Conservation (phyloP, 1,139 yeast genomes). For the Geotrichum carabidarum region DNA sequence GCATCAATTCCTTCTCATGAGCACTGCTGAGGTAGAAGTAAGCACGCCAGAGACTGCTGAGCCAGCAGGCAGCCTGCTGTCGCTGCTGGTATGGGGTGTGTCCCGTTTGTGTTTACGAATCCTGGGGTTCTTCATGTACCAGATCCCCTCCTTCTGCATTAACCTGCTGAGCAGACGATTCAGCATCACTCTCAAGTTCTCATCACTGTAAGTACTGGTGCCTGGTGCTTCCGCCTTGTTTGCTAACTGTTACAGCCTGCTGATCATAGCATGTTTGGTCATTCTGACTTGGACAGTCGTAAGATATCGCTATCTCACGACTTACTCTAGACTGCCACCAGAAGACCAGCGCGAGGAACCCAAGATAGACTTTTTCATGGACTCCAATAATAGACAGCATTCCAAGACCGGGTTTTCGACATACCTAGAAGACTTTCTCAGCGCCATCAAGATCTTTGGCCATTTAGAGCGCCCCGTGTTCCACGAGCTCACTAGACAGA, state of each 20-base stretch:
- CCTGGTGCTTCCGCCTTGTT: neutral
- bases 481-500: constrained; percentile 84
- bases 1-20: neutral
- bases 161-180: constrained; percentile 24
- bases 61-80: neutral
- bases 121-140: constrained; percentile 19
- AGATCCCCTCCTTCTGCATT: constrained; percentile 11
- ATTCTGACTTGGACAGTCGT: constrained; percentile 40
- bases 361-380: constrained; percentile 42
- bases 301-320: constrained; percentile 48
- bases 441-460: constrained; percentile 91
- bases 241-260: constrained; percentile 22
- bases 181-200: constrained; percentile 30
- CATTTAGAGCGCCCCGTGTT: constrained; percentile 85
- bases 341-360: constrained; percentile 45
- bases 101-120: constrained; percentile 7
- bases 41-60: neutral
- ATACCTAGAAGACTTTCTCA: constrained; percentile 80
- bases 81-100: constrained; percentile 12
- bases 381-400: constrained; percentile 36
- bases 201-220: constrained; percentile 28
- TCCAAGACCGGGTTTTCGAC: constrained; percentile 45
- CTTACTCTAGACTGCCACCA: constrained; percentile 49
- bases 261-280: constrained; percentile 22
- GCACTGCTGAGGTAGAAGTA: neutral